These are phyloP conservation scores for Flaveria brownii DNA, from an alignment of 129 eudicot species.

Conservation along the genomic window DNA sequence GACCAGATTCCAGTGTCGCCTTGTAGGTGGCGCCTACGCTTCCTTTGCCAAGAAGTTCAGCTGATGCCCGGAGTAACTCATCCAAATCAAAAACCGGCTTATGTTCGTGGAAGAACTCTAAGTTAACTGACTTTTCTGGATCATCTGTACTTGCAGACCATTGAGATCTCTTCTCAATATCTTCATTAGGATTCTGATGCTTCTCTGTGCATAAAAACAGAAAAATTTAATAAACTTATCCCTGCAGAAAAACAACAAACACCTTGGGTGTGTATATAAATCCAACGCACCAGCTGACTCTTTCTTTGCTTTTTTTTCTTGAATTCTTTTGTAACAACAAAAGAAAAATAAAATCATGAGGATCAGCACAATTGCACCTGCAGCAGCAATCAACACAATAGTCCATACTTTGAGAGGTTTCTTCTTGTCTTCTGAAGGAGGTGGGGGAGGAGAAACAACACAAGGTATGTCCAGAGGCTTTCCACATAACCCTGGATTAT, in stretches of 20 bases:
- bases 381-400: constrained; percentile 53
- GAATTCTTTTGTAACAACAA: constrained; percentile 43
- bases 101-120: constrained; percentile 51
- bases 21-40: constrained; percentile 72
- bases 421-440: constrained; percentile 29
- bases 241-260: not conserved
- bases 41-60: constrained; percentile 72
- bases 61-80: constrained; percentile 69
- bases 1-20: constrained; percentile 57
- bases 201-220: constrained; percentile 25
- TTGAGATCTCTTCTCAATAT: constrained; percentile 29
- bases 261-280: constrained; percentile 6
- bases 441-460: constrained; percentile 39
- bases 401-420: constrained; percentile 45
- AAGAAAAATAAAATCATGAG: constrained; percentile 34
- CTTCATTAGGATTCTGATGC: constrained; percentile 18
- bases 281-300: constrained; percentile 29
- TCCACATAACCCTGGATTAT: constrained; percentile 63
- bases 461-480: constrained; percentile 43
- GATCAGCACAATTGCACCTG: constrained; percentile 44
- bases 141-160: constrained; percentile 60
- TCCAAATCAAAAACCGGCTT: constrained; percentile 58
- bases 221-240: not conserved
- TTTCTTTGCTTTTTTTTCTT: constrained; percentile 23
- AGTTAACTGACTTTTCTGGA: constrained; percentile 40